phyloP scores from a whole-genome alignment of 345 rosid genomes.

The Cardamine chenopodiifolia region DNA sequence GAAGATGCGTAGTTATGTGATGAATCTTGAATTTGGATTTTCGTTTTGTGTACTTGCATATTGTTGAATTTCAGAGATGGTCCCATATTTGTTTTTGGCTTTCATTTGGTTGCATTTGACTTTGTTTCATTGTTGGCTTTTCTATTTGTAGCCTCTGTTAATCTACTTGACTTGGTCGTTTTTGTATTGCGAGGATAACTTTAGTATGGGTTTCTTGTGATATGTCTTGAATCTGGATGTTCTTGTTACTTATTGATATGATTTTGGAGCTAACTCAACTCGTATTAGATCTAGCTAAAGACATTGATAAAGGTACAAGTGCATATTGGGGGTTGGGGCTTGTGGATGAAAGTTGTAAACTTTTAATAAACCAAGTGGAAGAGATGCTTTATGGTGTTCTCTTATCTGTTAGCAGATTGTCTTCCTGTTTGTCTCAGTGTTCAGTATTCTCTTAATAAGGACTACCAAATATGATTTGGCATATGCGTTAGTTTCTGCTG shows the following conservation, averaged over 20 bases:
- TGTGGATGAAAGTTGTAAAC: background rate
- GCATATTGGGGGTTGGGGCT: background rate
- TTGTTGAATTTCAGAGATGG: slow-evolving; percentile 7
- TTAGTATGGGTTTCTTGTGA: background rate
- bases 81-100: background rate
- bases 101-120: slow-evolving; percentile 11
- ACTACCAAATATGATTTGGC: background rate
- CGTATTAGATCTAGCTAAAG: background rate
- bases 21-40: slow-evolving; percentile 13
- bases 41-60: slow-evolving; percentile 3
- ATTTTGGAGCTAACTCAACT: background rate
- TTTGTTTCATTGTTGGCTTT: slow-evolving; percentile 8
- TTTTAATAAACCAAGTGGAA: slow-evolving; percentile 11
- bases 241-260: slow-evolving; percentile 13
- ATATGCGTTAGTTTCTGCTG: slow-evolving; percentile 11
- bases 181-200: background rate
- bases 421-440: background rate
- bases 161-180: slow-evolving; percentile 9
- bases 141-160: background rate
- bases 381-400: background rate
- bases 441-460: slow-evolving; percentile 9
- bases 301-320: background rate
- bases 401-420: background rate
- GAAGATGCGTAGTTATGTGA: slow-evolving; percentile 11
- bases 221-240: slow-evolving; percentile 13